phyloP scores from a whole-genome alignment of 1,284 basidiomycete species.

The Rhodotorula sp. region DNA sequence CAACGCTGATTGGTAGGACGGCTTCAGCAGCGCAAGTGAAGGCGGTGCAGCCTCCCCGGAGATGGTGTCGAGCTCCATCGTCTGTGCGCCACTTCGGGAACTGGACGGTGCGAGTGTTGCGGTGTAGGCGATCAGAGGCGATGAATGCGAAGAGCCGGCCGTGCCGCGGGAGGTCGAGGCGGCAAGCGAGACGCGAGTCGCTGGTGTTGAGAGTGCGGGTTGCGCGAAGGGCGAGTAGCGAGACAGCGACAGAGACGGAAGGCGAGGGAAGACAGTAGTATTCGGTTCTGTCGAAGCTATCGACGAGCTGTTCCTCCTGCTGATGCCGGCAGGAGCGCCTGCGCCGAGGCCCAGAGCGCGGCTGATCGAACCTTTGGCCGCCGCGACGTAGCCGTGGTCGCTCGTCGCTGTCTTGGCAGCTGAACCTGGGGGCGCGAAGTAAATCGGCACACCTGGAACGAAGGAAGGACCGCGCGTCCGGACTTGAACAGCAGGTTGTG shows the following conservation, averaged over 20 bases:
- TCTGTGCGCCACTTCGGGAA: conserved; percentile 46
- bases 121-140: conserved; percentile 8
- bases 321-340: background rate
- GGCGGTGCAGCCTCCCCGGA: conserved; percentile 85
- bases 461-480: background rate
- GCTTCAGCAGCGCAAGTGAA: conserved; percentile 54
- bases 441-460: conserved; percentile 17
- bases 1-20: conserved; percentile 49
- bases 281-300: conserved; percentile 11
- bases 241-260: conserved; percentile 32
- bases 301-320: background rate
- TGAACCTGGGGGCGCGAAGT: background rate
- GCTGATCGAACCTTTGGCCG: conserved; percentile 31
- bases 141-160: background rate
- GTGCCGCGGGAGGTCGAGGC: background rate
- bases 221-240: conserved; percentile 30
- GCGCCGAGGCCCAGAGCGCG: conserved; percentile 36
- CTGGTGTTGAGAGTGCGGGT: conserved; percentile 15
- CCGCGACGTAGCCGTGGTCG: conserved; percentile 19
- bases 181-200: conserved; percentile 29
- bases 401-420: background rate
- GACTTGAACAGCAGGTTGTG: background rate
- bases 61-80: conserved; percentile 86
- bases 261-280: conserved; percentile 29
- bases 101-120: conserved; percentile 1